Base-by-base conservation (phyloP, 345 rosid species). In the Pelargonium nanum region DNA sequence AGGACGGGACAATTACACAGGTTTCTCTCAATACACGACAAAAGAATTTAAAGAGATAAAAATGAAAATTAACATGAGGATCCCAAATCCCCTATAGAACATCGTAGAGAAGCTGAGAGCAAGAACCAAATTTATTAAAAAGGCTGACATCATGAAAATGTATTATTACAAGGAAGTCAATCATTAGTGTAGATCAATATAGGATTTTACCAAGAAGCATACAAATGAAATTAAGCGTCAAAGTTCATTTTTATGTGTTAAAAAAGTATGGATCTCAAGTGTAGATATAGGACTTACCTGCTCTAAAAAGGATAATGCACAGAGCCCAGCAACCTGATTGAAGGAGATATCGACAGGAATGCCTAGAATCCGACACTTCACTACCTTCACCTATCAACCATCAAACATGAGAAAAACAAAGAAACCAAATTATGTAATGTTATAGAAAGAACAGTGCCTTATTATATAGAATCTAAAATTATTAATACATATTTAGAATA, bases 311-410 rank as follows among this genome's bases (percentile, higher is more conserved):
- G 90, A 87, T 56, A 89, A 64, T 24, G 95, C 80, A 63, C 76
- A 70, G 9, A 89, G 86, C 52, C 97, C 97, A 0, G 92, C 82
- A 63, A 63, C 65, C 72, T 87, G 95, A 72, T 89, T 87, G 69
- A 89, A 87, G 22, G 97, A 89, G 72, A 89, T 84, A 67, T 89
- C 97, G 25, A 89, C 86, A 1, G 88, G 80, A 56, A 83, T 79
- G 59, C 77, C 72, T 60, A 78, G 75, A 59, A 85, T 84, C 23
- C 54, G 70, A 71, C 89, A 89, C 71, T 89, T 89, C 53, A 89
- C 75, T 56, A 89, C 76, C 76, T 87, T 83, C 65, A 89, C 97
- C 95, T 89, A 81, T 72, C 61, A 75, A 45, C 45, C 65, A 77
- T 50, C 25, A 4, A 61, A 50, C 5, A 34, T 26, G 34, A 60